Evolutionary conservation across 1,284 basidiomycete genomes (phyloP).

Genomic region (Termitomyces sp.): DNA sequence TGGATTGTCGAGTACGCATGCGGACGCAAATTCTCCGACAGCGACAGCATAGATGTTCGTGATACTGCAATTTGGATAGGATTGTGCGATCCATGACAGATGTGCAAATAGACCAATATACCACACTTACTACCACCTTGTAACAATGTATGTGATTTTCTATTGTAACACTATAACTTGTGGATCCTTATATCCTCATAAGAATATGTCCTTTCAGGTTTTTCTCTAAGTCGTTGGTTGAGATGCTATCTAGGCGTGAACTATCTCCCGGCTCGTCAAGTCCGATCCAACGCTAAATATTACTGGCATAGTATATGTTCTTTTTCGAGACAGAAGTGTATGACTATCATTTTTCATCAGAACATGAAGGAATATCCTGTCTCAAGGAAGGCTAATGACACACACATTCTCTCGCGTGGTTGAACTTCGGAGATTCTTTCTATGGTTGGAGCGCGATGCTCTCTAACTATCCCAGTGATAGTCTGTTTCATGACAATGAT

Average conservation of each 20-base stretch:
- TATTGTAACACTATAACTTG: neutral
- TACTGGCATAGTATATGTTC: neutral
- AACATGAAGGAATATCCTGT: too few species aligned
- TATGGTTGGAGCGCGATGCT: neutral
- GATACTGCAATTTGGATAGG: neutral
- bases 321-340: neutral
- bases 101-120: too few species aligned
- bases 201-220: neutral
- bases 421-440: neutral
- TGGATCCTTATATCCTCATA: neutral
- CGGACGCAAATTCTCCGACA: slow-evolving; percentile 14
- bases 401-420: too few species aligned
- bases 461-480: neutral
- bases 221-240: neutral
- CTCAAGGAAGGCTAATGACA: too few species aligned
- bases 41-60: slow-evolving; percentile 18
- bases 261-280: neutral
- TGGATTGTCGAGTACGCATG: slow-evolving; percentile 17
- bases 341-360: too few species aligned
- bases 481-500: neutral
- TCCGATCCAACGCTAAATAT: neutral
- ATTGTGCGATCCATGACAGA: neutral
- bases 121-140: too few species aligned
- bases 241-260: neutral
- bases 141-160: neutral